Evolutionary conservation across 306 rosid species (phyloP).

Genomic region (Pterocarpus santalinus): DNA sequence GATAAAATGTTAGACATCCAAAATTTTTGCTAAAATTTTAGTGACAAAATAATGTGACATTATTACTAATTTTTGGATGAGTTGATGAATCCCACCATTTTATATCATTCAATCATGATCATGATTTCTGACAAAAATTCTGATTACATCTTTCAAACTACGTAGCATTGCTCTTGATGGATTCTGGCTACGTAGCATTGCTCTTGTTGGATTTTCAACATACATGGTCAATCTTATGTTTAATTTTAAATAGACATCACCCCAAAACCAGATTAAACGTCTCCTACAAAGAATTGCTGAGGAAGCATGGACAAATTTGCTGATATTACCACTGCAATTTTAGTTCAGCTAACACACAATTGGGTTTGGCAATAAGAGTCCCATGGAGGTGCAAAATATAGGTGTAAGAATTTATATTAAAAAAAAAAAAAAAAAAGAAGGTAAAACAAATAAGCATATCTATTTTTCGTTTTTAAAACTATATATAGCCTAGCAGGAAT

Average conservation of each 20-base stretch:
- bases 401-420: neutral
- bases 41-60: too few species aligned
- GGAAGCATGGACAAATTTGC: neutral
- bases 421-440: neutral
- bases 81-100: too few species aligned
- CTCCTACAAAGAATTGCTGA: neutral
- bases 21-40: too few species aligned
- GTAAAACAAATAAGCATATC: neutral
- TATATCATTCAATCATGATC: too few species aligned
- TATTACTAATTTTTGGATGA: too few species aligned
- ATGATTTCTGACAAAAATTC: too few species aligned
- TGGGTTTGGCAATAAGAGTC: neutral
- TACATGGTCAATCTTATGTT: neutral
- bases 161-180: neutral
- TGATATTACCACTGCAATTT: slow-evolving; percentile 19
- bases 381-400: slow-evolving; percentile 26
- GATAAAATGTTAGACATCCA: neutral
- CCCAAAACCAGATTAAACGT: neutral
- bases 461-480: slow-evolving; percentile 1
- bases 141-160: too few species aligned
- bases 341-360: slow-evolving; percentile 26
- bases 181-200: neutral
- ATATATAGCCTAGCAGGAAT: slow-evolving; percentile 27
- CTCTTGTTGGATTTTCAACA: neutral
- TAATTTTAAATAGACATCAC: neutral